Evolutionary conservation across 2,329 filamentous ascomycete species (phyloP).

Genomic region (Sordariomycetes sp.): DNA sequence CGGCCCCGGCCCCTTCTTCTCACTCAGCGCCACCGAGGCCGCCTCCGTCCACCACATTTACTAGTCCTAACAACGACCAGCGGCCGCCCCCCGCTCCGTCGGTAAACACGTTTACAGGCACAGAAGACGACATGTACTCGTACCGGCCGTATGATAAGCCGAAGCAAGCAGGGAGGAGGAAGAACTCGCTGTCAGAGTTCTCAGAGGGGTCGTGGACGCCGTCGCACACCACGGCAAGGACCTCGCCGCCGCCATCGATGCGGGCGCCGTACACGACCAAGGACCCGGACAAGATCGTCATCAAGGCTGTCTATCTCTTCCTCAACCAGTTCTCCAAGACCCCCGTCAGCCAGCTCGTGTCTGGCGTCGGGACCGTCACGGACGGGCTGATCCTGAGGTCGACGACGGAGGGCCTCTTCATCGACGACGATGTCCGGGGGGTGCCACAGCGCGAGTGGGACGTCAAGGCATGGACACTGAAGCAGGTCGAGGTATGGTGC

Average conservation of each 20-base stretch:
- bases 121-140: conserved; percentile 54
- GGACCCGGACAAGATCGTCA: conserved; percentile 92
- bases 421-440: conserved; percentile 86
- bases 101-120: conserved; percentile 47
- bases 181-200: conserved; percentile 41
- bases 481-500: conserved; percentile 82
- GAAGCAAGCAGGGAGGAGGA: conserved; percentile 44
- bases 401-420: conserved; percentile 88
- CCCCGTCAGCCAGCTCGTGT: conserved; percentile 83
- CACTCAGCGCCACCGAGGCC: conserved; percentile 14
- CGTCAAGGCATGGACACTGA: conserved; percentile 95
- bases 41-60: conserved; percentile 14
- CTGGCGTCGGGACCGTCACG: conserved; percentile 74
- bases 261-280: conserved; percentile 74
- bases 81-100: conserved; percentile 33
- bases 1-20: conserved; percentile 18
- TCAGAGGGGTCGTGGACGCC: conserved; percentile 83
- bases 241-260: conserved; percentile 71
- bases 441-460: conserved; percentile 98
- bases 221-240: conserved; percentile 73
- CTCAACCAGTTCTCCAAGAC: conserved; percentile 80
- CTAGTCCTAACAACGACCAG: conserved; percentile 11
- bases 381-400: conserved; percentile 88
- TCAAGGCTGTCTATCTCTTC: conserved; percentile 87
- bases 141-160: conserved; percentile 69